Conservation (phyloP, 108 stramenopile genomes). For the Tribonema minus region DNA sequence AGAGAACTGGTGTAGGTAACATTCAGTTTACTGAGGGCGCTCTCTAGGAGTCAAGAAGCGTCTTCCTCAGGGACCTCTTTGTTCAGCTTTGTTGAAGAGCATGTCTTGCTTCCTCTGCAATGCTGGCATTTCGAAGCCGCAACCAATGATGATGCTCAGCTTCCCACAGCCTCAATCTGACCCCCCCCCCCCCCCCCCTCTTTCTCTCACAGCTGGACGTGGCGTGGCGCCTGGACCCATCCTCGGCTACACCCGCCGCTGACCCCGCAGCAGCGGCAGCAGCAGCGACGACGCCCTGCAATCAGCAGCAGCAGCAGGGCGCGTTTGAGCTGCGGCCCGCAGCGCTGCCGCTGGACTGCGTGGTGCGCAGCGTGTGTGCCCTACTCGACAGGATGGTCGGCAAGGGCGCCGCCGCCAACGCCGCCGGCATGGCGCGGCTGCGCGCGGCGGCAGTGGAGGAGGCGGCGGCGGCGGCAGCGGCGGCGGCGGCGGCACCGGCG, state of each 20-base stretch:
- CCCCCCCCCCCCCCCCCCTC: not conserved
- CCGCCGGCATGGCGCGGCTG: no score
- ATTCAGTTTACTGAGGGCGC: not conserved
- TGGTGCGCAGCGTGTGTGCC: conserved; percentile 9
- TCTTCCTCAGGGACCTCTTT: no score
- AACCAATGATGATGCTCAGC: not conserved
- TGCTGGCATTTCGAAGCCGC: no score
- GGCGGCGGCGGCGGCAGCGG: not conserved
- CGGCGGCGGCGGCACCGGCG: not conserved
- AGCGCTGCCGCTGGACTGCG: conserved; percentile 22
- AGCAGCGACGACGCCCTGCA: no score
- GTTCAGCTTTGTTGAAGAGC: no score
- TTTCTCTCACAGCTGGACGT: conserved; percentile 14
- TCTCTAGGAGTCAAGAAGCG: no score
- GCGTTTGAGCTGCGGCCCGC: no score
- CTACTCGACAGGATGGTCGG: conserved; percentile 37
- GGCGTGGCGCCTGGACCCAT: conserved; percentile 15
- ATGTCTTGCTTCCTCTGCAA: no score
- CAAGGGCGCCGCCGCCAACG: conserved; percentile 1
- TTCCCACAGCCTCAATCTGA: not conserved
- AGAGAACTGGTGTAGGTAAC: no score
- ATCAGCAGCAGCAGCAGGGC: no score
- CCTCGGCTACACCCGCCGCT: conserved; percentile 11
- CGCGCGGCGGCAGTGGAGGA: not conserved
- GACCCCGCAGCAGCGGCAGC: no score